These are phyloP conservation scores for Aethionema arabicum DNA, from an alignment of 345 rosid genomes.

Conservation along the genomic window DNA sequence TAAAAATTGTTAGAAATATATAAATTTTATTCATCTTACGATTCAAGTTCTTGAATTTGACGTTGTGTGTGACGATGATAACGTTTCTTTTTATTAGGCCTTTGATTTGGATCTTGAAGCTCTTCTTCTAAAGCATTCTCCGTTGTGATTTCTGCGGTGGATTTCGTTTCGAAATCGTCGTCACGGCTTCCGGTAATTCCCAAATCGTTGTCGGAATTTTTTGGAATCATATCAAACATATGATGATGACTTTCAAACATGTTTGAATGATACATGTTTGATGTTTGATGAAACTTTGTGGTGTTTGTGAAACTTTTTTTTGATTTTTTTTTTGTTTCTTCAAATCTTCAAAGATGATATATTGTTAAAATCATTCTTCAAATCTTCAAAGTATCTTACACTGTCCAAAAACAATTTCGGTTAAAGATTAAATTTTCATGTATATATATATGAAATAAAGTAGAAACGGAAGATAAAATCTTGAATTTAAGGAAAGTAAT, in stretches of 20 bases:
- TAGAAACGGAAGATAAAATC: slow-evolving; percentile 34
- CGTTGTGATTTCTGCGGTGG: slow-evolving; percentile 67
- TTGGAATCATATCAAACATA: slow-evolving; percentile 65
- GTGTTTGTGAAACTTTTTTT: slow-evolving; percentile 12
- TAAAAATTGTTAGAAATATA: not conserved
- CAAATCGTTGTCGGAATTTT: slow-evolving; percentile 56
- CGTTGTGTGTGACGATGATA: slow-evolving; percentile 93
- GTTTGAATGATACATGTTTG: slow-evolving; percentile 64
- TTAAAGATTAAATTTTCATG: slow-evolving; percentile 31
- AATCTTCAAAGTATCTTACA: slow-evolving; percentile 25
- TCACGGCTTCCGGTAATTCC: slow-evolving; percentile 52
- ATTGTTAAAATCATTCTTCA: slow-evolving; percentile 29
- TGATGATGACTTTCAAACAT: slow-evolving; percentile 67
- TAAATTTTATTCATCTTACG: slow-evolving; percentile 44
- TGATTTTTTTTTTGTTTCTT: slow-evolving; percentile 12
- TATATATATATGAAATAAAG: slow-evolving; percentile 27
- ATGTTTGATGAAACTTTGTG: not conserved
- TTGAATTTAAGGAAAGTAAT: slow-evolving; percentile 30
- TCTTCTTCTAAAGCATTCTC: slow-evolving; percentile 63
- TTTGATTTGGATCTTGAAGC: slow-evolving; percentile 64
- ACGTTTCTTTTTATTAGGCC: slow-evolving; percentile 80
- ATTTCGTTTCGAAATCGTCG: slow-evolving; percentile 76
- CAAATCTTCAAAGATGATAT: slow-evolving; percentile 29
- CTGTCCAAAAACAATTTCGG: slow-evolving; percentile 25
- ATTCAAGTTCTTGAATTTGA: slow-evolving; percentile 94